These are phyloP conservation scores for Lagenidium giganteum DNA, from an alignment of 352 stramenopile species.

Conservation along the genomic window DNA sequence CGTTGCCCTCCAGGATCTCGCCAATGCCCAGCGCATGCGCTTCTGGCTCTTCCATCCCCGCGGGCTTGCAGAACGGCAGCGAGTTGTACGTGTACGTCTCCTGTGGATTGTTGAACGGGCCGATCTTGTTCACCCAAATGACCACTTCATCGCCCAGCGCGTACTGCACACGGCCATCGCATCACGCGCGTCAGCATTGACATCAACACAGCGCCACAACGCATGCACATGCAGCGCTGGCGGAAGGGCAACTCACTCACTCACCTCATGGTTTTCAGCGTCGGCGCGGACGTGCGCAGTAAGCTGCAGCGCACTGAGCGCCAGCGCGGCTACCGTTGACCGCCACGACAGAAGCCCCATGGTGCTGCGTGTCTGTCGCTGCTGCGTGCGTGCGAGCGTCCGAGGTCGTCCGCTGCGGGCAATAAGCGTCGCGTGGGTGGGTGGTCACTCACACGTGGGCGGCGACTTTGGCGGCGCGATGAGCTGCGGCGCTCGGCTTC, in stretches of 20 bases:
- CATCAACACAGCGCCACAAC: not conserved
- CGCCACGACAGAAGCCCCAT: no score
- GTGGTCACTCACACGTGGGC: no score
- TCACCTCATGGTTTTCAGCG: conserved; percentile 19
- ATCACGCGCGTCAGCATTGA: no score
- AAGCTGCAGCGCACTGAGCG: not conserved
- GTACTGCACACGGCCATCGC: conserved; percentile 49
- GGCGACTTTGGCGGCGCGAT: no score
- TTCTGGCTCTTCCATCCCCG: conserved; percentile 83
- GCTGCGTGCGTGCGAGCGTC: no score
- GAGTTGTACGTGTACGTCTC: conserved; percentile 99
- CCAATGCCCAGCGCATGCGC: conserved; percentile 87
- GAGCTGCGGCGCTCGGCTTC: no score
- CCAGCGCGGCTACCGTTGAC: no score
- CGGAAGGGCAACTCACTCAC: no score
- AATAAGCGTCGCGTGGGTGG: no score
- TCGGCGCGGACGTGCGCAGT: conserved; percentile 3
- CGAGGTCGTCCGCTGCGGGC: no score
- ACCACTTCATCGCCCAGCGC: conserved; percentile 69
- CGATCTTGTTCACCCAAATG: conserved; percentile 98
- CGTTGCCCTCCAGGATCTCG: conserved; percentile 95
- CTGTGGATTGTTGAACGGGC: conserved; percentile 96
- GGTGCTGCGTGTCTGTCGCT: no score
- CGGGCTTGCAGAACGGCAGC: conserved; percentile 95
- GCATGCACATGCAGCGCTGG: not conserved